phyloP scores from a whole-genome alignment of 2,329 filamentous ascomycete genomes.

The Cladosporium cucumerinum region DNA sequence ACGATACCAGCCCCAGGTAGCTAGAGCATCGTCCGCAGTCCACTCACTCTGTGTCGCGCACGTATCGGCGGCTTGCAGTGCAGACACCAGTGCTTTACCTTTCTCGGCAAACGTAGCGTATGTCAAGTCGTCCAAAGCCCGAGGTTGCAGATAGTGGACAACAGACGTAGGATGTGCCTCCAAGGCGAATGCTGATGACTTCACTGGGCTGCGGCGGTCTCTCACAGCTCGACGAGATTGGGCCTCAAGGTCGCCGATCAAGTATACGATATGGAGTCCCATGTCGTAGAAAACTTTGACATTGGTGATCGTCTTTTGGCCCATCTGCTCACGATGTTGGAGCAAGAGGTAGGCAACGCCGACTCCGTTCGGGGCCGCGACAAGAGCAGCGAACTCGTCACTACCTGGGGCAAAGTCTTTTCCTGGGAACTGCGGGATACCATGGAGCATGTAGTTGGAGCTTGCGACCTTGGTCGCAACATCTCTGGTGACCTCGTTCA shows the following conservation, averaged over 20 bases:
- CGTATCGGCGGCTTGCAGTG: not conserved
- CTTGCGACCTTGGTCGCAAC: not conserved
- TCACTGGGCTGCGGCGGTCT: not conserved
- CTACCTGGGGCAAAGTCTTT: not conserved
- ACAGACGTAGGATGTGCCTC: too few relatives aligned
- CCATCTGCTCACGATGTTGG: constrained; percentile 21
- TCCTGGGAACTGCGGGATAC: constrained; percentile 1
- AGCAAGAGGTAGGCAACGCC: constrained; percentile 18
- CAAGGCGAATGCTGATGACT: not conserved
- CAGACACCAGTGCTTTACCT: not conserved
- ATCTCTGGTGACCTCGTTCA: constrained; percentile 5
- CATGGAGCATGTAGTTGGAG: not conserved
- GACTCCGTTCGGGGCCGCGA: constrained; percentile 18
- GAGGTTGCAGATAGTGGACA: not conserved
- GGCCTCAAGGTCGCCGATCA: not conserved
- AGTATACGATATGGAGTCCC: not conserved
- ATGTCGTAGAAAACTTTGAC: constrained; percentile 5
- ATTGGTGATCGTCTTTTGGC: constrained; percentile 12
- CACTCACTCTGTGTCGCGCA: constrained; percentile 8
- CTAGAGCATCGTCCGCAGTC: not conserved
- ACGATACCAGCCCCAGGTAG: constrained; percentile 12
- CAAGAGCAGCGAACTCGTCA: constrained; percentile 16
- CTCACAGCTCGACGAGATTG: not conserved
- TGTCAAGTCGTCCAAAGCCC: not conserved
- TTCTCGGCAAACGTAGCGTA: not conserved